A percentile compares a stretch with the other conserved stretches of the same genome.
Conservation (phyloP, 2,329 filamentous ascomycete genomes). For the Tolypocladium pustulatum region DNA sequence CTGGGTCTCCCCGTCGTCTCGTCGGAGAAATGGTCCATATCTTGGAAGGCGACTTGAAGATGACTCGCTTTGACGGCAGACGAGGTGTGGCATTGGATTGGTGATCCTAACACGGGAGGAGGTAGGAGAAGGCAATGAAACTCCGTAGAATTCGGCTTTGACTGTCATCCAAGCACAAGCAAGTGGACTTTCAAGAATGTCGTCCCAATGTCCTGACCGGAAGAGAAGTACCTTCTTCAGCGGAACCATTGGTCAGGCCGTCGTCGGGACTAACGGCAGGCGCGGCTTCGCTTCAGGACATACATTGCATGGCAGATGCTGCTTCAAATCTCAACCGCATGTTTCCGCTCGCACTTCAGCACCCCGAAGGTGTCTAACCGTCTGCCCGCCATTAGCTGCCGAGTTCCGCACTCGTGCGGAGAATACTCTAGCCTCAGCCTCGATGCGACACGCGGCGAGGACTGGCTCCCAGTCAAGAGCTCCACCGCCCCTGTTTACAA, state of each 20-base stretch:
- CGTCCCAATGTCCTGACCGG: background rate
- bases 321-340: background rate
- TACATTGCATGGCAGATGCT: background rate
- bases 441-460: background rate
- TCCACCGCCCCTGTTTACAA: background rate
- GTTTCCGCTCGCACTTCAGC: background rate
- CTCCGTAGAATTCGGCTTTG: background rate
- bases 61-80: background rate
- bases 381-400: background rate
- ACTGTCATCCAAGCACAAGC: background rate
- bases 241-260: background rate
- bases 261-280: background rate
- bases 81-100: background rate
- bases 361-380: background rate
- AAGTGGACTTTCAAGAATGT: background rate
- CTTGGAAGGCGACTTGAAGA: background rate
- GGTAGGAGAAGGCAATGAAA: background rate
- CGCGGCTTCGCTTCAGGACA: background rate
- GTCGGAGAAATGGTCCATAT: background rate
- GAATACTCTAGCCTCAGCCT: background rate
- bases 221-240: background rate
- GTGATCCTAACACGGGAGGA: background rate
- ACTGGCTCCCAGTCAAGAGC: background rate
- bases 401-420: background rate
- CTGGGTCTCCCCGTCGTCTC: background rate